phyloP scores from a whole-genome alignment of 2,329 filamentous ascomycete genomes.

The Thyridium curvatum region DNA sequence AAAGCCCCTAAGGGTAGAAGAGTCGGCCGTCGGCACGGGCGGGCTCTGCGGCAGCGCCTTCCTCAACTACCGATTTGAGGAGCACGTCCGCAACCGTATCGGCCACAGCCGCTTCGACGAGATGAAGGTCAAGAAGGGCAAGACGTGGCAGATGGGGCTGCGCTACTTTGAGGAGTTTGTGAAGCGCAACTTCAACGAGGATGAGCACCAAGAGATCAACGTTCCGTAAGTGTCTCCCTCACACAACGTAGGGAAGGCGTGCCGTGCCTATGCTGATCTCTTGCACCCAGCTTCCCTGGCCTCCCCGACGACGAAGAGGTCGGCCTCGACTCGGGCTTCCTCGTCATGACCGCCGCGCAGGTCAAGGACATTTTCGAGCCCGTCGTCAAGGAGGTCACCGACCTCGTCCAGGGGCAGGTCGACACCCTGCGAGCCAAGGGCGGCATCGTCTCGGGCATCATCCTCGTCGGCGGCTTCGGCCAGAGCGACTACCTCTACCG shows the following conservation, averaged over 20 bases:
- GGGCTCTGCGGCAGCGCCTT: slow-evolving; percentile 74
- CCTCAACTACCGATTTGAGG: slow-evolving; percentile 74
- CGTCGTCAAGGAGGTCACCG: slow-evolving; percentile 64
- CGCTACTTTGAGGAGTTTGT: slow-evolving; percentile 81
- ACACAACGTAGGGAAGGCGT: background rate
- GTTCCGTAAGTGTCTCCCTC: slow-evolving; percentile 49
- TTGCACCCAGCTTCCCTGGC: slow-evolving; percentile 58
- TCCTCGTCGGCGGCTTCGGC: slow-evolving; percentile 76
- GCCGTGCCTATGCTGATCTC: background rate
- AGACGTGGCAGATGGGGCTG: slow-evolving; percentile 74
- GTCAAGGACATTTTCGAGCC: slow-evolving; percentile 72
- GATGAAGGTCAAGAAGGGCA: slow-evolving; percentile 72
- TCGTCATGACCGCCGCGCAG: slow-evolving; percentile 63
- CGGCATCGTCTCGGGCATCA: slow-evolving; percentile 64
- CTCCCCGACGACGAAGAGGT: slow-evolving; percentile 70
- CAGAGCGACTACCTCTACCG: slow-evolving; percentile 73
- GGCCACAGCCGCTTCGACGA: slow-evolving; percentile 62
- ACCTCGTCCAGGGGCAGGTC: slow-evolving; percentile 62
- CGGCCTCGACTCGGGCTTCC: slow-evolving; percentile 68
- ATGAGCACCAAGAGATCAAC: slow-evolving; percentile 71
- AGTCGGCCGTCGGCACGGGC: slow-evolving; percentile 73
- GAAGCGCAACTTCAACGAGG: slow-evolving; percentile 76
- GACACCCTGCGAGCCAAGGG: slow-evolving; percentile 55
- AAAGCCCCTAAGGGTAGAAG: slow-evolving; percentile 65
- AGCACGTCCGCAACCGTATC: slow-evolving; percentile 63